Evolutionary conservation across 75 land plant genomes (phyloP).

Genomic region (Cupressus sempervirens): DNA sequence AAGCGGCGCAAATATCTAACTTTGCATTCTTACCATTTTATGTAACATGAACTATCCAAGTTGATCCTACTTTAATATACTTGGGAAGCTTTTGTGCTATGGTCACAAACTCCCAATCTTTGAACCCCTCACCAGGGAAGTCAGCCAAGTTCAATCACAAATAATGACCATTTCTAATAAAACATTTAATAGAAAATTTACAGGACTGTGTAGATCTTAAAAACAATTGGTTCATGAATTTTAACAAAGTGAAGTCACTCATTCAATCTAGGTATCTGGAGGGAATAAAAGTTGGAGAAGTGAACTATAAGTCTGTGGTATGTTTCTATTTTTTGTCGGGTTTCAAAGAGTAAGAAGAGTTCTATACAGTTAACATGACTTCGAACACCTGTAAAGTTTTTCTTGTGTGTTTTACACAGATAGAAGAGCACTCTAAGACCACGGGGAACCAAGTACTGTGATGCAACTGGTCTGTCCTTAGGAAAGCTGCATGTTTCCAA

Average conservation of each 20-base stretch:
- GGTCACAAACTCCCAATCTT: background rate
- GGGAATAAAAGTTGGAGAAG: background rate
- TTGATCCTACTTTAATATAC: background rate
- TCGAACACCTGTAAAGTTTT: background rate
- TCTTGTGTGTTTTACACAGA: background rate
- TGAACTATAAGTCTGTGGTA: background rate
- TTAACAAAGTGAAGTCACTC: background rate
- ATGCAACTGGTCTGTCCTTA: background rate
- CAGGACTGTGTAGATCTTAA: background rate
- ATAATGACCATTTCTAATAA: background rate
- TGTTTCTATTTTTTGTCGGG: background rate
- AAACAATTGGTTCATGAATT: background rate
- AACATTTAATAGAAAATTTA: background rate
- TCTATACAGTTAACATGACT: background rate
- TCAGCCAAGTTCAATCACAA: background rate
- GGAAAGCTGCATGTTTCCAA: no score
- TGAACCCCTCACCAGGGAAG: background rate
- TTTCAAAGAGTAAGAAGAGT: background rate
- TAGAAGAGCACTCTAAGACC: background rate
- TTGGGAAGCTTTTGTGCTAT: background rate
- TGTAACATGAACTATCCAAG: background rate
- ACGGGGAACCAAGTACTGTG: background rate
- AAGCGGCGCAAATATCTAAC: background rate
- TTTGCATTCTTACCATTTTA: background rate
- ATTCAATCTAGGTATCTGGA: background rate